Percentiles rank a stretch among this genome's conserved stretches.
These are phyloP conservation scores for Colletotrichum musae DNA, from an alignment of 2,329 filamentous ascomycete genomes.

Conservation along the genomic window DNA sequence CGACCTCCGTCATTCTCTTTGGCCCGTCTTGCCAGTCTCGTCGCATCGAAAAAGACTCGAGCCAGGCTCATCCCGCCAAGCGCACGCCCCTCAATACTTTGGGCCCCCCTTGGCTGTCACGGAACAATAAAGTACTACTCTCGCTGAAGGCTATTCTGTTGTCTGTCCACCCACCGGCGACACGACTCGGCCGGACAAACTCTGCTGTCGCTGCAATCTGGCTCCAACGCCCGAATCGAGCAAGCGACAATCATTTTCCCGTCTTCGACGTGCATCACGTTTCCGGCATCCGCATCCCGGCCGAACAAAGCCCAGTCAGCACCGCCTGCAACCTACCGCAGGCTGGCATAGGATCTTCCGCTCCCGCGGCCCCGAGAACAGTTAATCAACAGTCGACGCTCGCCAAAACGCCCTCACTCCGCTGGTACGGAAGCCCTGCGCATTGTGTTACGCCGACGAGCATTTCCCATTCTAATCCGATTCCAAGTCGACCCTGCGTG, in stretches of 20 bases:
- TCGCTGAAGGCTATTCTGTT: slow-evolving; percentile 5
- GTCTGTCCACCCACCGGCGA: slow-evolving; percentile 19
- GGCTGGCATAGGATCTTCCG: slow-evolving; percentile 16
- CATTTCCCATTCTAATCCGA: background rate
- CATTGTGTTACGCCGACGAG: background rate
- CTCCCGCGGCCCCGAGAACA: slow-evolving; percentile 28
- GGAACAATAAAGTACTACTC: slow-evolving; percentile 4
- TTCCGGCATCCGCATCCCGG: slow-evolving; percentile 34
- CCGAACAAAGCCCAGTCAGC: slow-evolving; percentile 32
- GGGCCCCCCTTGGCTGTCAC: background rate
- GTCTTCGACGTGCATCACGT: slow-evolving; percentile 35
- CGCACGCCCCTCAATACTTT: background rate
- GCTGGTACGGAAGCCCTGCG: slow-evolving; percentile 27
- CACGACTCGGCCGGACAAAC: slow-evolving; percentile 29
- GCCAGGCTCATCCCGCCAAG: slow-evolving; percentile 22
- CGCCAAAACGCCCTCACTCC: slow-evolving; percentile 31
- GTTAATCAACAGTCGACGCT: slow-evolving; percentile 36
- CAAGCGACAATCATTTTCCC: slow-evolving; percentile 21
- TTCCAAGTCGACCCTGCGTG: background rate
- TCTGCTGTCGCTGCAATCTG: slow-evolving; percentile 7
- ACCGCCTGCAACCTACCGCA: slow-evolving; percentile 18
- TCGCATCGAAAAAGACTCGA: slow-evolving; percentile 27
- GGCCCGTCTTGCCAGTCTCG: background rate
- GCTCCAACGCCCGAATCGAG: slow-evolving; percentile 21
- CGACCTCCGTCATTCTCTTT: slow-evolving; percentile 19